Conservation (phyloP, 345 rosid species). For the Rhizophora apiculata region DNA sequence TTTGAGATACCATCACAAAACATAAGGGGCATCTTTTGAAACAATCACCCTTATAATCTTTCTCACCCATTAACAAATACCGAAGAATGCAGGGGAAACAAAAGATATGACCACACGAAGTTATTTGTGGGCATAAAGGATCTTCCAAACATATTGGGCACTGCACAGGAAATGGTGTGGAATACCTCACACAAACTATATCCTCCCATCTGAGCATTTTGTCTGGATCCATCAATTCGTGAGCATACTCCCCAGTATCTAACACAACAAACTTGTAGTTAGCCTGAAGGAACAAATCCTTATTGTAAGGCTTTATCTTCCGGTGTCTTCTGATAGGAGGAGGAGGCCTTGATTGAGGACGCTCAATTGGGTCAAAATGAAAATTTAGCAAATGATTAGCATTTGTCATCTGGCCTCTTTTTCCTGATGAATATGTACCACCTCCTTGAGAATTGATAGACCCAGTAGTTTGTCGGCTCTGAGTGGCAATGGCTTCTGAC, state of each 20-base stretch:
- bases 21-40: constrained; percentile 87
- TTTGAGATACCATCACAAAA: constrained; percentile 79
- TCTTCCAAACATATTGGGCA: constrained; percentile 91
- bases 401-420: constrained; percentile 60
- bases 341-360: constrained; percentile 51
- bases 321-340: constrained; percentile 61
- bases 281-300: constrained; percentile 90
- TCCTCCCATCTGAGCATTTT: constrained; percentile 88
- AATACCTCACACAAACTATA: constrained; percentile 75
- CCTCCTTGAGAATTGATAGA: constrained; percentile 40
- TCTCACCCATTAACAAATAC: constrained; percentile 72
- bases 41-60: constrained; percentile 58
- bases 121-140: constrained; percentile 93
- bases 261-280: constrained; percentile 92
- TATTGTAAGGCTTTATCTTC: constrained; percentile 78
- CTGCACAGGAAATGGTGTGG: constrained; percentile 78
- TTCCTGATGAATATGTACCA: constrained; percentile 49
- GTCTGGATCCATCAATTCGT: constrained; percentile 85
- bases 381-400: constrained; percentile 91
- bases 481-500: constrained; percentile 34
- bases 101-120: constrained; percentile 94
- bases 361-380: constrained; percentile 78
- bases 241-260: constrained; percentile 60
- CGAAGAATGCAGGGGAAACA: constrained; percentile 89
- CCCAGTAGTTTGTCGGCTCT: constrained; percentile 35